Evolutionary conservation across 768 basidiomycete genomes (phyloP).

Genomic region (Lactifluus subvellereus): DNA sequence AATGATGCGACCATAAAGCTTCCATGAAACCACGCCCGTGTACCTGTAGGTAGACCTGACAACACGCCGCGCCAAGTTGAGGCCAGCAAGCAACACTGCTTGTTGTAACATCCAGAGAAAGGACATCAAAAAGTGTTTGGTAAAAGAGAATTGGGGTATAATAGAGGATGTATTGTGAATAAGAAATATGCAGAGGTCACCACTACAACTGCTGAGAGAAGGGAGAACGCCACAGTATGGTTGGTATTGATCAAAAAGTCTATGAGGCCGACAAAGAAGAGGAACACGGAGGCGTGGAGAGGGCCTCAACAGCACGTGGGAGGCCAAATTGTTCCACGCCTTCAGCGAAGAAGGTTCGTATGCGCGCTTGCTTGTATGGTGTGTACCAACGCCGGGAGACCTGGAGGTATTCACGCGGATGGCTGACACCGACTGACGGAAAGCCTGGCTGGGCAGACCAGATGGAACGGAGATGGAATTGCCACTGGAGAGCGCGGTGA

Average conservation of each 20-base stretch:
- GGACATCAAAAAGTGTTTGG: slow-evolving; percentile 19
- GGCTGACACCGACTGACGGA: no score
- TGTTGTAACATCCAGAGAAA: slow-evolving; percentile 10
- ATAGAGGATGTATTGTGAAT: slow-evolving; percentile 9
- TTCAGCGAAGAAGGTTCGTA: slow-evolving; percentile 20
- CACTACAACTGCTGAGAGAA: slow-evolving; percentile 12
- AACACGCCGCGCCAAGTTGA: not conserved
- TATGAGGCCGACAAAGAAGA: slow-evolving; percentile 22
- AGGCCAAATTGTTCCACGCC: slow-evolving; percentile 19
- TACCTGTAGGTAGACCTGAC: slow-evolving; percentile 7
- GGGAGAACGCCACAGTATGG: slow-evolving; percentile 8
- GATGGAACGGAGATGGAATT: no score
- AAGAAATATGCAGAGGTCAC: slow-evolving; percentile 10
- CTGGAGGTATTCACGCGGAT: no score
- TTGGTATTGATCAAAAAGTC: slow-evolving; percentile 18
- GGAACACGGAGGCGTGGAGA: slow-evolving; percentile 21
- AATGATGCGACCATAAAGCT: slow-evolving; percentile 2
- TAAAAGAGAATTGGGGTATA: no score
- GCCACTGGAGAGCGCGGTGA: no score
- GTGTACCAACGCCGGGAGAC: no score
- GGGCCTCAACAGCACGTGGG: slow-evolving; percentile 17
- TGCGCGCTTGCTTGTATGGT: slow-evolving; percentile 17
- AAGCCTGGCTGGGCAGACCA: no score
- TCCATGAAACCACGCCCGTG: slow-evolving; percentile 4
- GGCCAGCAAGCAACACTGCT: not conserved